phyloP scores from a whole-genome alignment of 73 alveolate species.

The Blepharisma stoltei region DNA sequence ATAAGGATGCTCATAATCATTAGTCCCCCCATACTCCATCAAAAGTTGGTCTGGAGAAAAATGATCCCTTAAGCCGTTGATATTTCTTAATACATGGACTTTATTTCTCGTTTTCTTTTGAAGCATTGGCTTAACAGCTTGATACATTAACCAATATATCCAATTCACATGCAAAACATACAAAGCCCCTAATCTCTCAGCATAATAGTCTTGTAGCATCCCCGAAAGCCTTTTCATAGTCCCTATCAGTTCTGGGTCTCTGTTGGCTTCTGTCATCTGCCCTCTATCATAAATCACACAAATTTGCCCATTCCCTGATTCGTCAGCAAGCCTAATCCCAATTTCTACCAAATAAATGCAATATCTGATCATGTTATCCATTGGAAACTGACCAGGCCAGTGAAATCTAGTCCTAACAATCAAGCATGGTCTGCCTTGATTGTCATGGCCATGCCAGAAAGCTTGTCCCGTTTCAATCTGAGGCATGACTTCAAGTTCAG shows the following conservation, averaged over 20 bases:
- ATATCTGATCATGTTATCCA: conserved; percentile 44
- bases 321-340: conserved; percentile 38
- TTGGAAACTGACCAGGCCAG: conserved; percentile 37
- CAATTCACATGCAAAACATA: conserved; percentile 52
- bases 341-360: conserved; percentile 42
- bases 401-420: conserved; percentile 46
- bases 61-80: background rate
- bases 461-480: conserved; percentile 40
- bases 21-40: conserved; percentile 14
- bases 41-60: conserved; percentile 19
- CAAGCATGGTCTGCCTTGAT: conserved; percentile 40
- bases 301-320: conserved; percentile 34
- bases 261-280: conserved; percentile 36
- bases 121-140: conserved; percentile 45
- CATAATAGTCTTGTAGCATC: conserved; percentile 47
- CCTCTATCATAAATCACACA: conserved; percentile 54
- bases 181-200: conserved; percentile 50
- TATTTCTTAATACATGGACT: conserved; percentile 30
- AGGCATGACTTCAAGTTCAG: conserved; percentile 32
- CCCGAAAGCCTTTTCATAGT: conserved; percentile 24
- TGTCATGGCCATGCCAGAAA: conserved; percentile 43
- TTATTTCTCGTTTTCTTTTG: conserved; percentile 50
- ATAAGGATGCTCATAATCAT: background rate
- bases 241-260: conserved; percentile 35
- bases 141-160: conserved; percentile 41